phyloP scores from a whole-genome alignment of 108 stramenopile genomes.

The Epithemia pelagica region DNA sequence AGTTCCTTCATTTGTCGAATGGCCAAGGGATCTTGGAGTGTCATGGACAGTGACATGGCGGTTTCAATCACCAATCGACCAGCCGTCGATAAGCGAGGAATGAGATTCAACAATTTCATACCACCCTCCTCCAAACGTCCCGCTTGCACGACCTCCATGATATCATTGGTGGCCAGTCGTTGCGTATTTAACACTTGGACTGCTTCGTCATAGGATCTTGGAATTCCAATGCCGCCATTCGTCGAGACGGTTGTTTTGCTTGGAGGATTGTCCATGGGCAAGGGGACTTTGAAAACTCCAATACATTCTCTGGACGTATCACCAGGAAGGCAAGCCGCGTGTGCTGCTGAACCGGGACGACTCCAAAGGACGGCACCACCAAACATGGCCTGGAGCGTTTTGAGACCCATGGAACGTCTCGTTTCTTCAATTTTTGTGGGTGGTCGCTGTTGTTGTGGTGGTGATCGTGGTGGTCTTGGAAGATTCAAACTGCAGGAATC shows the following conservation, averaged over 20 bases:
- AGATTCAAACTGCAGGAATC: background rate
- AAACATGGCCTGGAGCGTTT: too few species aligned
- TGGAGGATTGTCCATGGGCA: conserved; percentile 57
- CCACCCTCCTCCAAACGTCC: conserved; percentile 57
- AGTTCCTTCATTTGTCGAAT: background rate
- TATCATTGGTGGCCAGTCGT: conserved; percentile 27
- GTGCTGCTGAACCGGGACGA: background rate
- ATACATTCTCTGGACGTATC: conserved; percentile 63
- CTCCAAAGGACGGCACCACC: too few species aligned
- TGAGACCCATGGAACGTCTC: background rate
- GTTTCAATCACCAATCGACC: conserved; percentile 5
- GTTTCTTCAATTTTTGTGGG: background rate
- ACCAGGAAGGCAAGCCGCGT: conserved; percentile 64
- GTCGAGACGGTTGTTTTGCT: conserved; percentile 12
- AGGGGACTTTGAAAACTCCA: conserved; percentile 76
- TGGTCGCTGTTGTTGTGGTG: too few species aligned
- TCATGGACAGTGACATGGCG: background rate
- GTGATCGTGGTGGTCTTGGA: background rate
- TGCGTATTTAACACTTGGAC: conserved; percentile 34
- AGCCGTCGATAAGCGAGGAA: conserved; percentile 38
- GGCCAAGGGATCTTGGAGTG: background rate
- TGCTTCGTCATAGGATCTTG: conserved; percentile 30
- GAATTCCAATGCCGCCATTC: conserved; percentile 2
- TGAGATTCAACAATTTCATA: conserved; percentile 46
- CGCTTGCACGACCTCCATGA: conserved; percentile 30